Evolutionary conservation across 2,329 filamentous ascomycete species (phyloP).

Genomic region (Triangularia setosa): DNA sequence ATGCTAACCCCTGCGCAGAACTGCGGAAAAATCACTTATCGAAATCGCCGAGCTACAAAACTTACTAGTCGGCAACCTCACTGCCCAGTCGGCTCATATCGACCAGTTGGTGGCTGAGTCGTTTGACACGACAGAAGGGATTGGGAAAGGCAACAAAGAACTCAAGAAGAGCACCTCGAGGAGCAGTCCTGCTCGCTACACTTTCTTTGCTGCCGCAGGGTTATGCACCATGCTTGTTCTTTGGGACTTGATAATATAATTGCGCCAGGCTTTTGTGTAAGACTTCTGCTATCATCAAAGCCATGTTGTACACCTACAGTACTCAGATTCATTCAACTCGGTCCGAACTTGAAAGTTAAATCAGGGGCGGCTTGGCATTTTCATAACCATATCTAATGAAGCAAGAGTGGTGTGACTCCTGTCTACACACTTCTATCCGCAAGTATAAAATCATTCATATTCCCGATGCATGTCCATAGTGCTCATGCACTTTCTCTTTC

Average conservation of each 20-base stretch:
- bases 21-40: conserved; percentile 81
- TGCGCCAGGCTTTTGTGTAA: too few relatives aligned
- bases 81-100: conserved; percentile 82
- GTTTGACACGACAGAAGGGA: conserved; percentile 75
- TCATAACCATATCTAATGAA: not conserved
- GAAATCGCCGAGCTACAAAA: conserved; percentile 93
- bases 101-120: conserved; percentile 85
- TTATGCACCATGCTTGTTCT: conserved; percentile 70
- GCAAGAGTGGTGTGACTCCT: not conserved
- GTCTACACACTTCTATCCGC: not conserved
- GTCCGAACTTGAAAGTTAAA: not conserved
- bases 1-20: conserved; percentile 45
- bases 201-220: conserved; percentile 75
- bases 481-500: not conserved
- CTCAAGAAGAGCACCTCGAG: conserved; percentile 76
- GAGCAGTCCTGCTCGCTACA: conserved; percentile 68
- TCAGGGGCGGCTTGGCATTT: not conserved
- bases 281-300: too few relatives aligned
- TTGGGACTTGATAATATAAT: conserved; percentile 66
- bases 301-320: not conserved
- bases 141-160: conserved; percentile 86
- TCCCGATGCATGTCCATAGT: not conserved
- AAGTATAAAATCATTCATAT: not conserved
- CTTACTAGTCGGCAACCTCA: conserved; percentile 79
- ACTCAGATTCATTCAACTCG: not conserved